Evolutionary conservation across 163 green algal species (phyloP).

Genomic region (Trebouxiophyceae sp.): DNA sequence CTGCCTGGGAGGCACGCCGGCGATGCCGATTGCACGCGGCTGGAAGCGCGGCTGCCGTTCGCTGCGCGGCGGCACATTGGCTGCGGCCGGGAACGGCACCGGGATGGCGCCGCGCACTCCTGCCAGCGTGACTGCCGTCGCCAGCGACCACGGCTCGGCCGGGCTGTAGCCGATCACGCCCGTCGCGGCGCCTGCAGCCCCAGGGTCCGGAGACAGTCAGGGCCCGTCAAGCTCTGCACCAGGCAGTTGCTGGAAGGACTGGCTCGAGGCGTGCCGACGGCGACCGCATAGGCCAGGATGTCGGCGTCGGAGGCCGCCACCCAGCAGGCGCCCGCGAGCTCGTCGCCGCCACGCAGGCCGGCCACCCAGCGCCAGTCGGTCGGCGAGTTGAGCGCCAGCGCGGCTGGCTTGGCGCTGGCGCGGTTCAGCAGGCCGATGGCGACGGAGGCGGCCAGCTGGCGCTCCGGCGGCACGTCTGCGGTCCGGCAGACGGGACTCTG

Average conservation of each 20-base stretch:
- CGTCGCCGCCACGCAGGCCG: not conserved
- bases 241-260: not conserved
- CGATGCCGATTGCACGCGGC: too few species aligned
- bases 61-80: too few species aligned
- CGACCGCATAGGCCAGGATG: not conserved
- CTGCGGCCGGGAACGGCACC: not conserved
- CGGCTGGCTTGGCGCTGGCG: not conserved
- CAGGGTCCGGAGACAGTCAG: too few species aligned
- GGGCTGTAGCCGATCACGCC: not conserved
- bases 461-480: not conserved
- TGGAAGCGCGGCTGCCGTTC: too few species aligned
- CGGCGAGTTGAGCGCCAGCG: not conserved
- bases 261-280: not conserved
- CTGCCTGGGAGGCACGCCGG: too few species aligned
- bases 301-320: not conserved
- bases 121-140: not conserved
- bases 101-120: not conserved
- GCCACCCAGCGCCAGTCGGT: slow-evolving; percentile 4
- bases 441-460: slow-evolving; percentile 3
- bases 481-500: too few species aligned
- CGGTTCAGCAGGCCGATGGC: slow-evolving; percentile 10
- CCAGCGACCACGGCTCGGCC: not conserved
- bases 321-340: not conserved
- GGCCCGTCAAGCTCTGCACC: too few species aligned
- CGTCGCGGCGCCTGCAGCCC: not conserved